Evolutionary conservation across 75 land plant genomes (phyloP).

Genomic region (Selaginella moellendorffii): DNA sequence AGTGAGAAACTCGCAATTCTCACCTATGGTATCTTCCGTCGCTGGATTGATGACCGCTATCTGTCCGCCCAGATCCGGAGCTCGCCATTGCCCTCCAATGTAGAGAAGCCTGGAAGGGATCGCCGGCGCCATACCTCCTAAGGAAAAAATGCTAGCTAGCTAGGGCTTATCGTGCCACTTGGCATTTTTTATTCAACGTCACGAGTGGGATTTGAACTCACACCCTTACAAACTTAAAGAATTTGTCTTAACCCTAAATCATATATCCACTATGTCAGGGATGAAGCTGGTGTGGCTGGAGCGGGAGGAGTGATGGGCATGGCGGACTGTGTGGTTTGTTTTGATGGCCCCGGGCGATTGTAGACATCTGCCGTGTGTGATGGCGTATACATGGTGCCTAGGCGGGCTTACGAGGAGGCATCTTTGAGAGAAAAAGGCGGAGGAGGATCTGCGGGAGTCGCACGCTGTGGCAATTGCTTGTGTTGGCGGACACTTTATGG

Average conservation of each 20-base stretch:
- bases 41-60: slow-evolving; percentile 82
- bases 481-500: neutral
- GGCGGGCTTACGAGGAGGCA: slow-evolving; percentile 2
- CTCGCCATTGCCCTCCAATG: slow-evolving; percentile 80
- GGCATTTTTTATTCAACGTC: too few relatives aligned
- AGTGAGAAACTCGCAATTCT: too few relatives aligned
- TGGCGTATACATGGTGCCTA: neutral
- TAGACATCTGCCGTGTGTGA: neutral
- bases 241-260: too few relatives aligned
- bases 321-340: neutral
- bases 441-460: neutral
- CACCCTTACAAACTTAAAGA: too few relatives aligned
- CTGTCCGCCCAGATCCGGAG: slow-evolving; percentile 37
- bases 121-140: slow-evolving; percentile 22
- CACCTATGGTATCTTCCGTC: slow-evolving; percentile 65
- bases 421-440: neutral
- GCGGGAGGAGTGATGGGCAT: neutral
- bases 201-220: too few relatives aligned
- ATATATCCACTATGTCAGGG: too few relatives aligned
- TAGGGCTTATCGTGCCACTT: too few relatives aligned
- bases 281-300: too few relatives aligned
- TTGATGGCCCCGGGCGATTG: neutral
- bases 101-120: slow-evolving; percentile 62
- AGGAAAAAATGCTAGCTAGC: too few relatives aligned
- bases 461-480: neutral